These are phyloP conservation scores for Phytophthora pluvialis DNA, from an alignment of 352 stramenopile species.

Conservation along the genomic window DNA sequence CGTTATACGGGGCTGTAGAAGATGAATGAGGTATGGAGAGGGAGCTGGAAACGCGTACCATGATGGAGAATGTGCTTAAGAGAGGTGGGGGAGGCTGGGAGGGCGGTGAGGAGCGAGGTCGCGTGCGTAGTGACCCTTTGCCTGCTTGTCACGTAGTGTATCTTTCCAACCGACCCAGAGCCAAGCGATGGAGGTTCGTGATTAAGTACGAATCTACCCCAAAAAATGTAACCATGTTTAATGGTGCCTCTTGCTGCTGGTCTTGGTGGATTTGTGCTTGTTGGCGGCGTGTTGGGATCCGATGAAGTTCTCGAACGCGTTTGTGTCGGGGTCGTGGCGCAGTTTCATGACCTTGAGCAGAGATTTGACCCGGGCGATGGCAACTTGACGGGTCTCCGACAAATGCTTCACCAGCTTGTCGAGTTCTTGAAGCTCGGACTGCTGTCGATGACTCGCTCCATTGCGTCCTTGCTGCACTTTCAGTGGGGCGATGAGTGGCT, in stretches of 20 bases:
- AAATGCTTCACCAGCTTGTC: conserved; percentile 12
- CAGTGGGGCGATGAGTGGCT: conserved; percentile 14
- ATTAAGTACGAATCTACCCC: conserved; percentile 28
- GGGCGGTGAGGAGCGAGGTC: not conserved
- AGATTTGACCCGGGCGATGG: conserved; percentile 13
- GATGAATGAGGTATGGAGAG: not conserved
- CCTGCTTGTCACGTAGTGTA: conserved; percentile 20
- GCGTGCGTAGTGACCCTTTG: conserved; percentile 15
- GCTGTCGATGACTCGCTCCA: conserved; percentile 17
- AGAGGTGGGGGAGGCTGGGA: not conserved
- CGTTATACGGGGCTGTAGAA: not conserved
- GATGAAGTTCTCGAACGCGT: conserved; percentile 30
- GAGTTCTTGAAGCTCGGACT: conserved; percentile 19
- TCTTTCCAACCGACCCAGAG: conserved; percentile 36
- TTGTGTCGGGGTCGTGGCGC: conserved; percentile 28
- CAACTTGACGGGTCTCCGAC: not conserved
- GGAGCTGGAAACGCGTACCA: conserved; percentile 21
- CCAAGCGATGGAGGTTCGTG: conserved; percentile 26
- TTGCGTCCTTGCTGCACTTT: conserved; percentile 15
- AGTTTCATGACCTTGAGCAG: conserved; percentile 37
- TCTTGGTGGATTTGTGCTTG: conserved; percentile 1
- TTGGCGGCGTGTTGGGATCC: conserved; percentile 8
- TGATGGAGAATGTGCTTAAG: conserved; percentile 16
- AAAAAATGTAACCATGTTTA: conserved; percentile 24
- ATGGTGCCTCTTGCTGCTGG: not conserved